Base-by-base conservation (phyloP, 192 early-diverging fungal species). In the Linderina pennispora region DNA sequence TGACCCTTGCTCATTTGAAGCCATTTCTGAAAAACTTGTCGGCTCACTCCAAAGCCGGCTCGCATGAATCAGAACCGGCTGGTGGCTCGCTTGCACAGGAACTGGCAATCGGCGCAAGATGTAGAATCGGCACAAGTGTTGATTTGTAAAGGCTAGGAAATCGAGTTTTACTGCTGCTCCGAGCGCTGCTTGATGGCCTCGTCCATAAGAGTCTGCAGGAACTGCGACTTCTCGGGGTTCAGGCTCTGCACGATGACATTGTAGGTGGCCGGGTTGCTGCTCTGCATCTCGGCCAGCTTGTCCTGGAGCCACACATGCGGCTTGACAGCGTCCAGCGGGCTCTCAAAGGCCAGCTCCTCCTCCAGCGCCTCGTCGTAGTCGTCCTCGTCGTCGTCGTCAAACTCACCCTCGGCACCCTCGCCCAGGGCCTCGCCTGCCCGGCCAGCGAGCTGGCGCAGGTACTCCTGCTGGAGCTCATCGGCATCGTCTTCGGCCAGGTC, bases 341-440 rank as follows among this genome's bases (percentile, higher is more conserved):
- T 83, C 55, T 89, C 85, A 28, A 88, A 84, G 19, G 81, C 66
- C 18, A 84, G 76, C 55, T 88, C 85, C 52, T 91, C 88, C 28
- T 86, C 77, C 28, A 88, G 64, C 14, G 68, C 74, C n/a, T 81
- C 78, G 8, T 89, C 82, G 11, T 82, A 81, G 10, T 54, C 57
- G 32, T 50, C 53, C 8, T 74, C 80, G 19, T 44, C 47, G 6
- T 46, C 53, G 14, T 57, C 73, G 1, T 66, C 75, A 10, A 52
- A 55, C 19, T 70, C 60, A 11, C 66, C 63, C 20, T 78, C 75
- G 11, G 54, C 66, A 37, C 58, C 71, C 1, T 63, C 70, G 26
- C 60, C 74, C 25, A 65, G 64, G 33, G 55, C 69, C 52, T 56
- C 33, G 45, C 41, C 54, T 1, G 78, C 78, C 63, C 77, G 75